Conservation (phyloP, 148 eudicot species). For the Rheum nobile region DNA sequence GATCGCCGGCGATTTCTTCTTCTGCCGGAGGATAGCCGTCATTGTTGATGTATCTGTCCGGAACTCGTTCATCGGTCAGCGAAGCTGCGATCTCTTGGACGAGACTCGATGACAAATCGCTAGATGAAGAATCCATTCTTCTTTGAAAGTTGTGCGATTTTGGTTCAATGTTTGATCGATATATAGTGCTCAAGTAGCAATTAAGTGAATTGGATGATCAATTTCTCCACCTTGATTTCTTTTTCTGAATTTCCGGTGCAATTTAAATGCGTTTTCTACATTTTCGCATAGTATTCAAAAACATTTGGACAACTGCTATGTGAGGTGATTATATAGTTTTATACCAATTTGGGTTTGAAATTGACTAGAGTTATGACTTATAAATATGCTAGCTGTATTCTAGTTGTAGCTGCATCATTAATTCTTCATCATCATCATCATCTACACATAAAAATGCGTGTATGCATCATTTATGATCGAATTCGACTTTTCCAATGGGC, state of each 20-base stretch:
- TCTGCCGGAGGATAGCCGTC: background rate
- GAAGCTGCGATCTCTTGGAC: constrained; percentile 4
- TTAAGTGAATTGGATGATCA: background rate
- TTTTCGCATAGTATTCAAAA: too few relatives aligned
- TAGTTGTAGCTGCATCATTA: background rate
- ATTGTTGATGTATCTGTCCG: background rate
- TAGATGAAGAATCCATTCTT: too few relatives aligned
- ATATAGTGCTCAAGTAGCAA: too few relatives aligned
- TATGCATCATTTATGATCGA: background rate
- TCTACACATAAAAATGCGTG: background rate
- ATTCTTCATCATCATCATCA: background rate
- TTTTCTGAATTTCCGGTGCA: background rate
- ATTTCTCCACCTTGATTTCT: background rate
- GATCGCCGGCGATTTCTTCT: background rate
- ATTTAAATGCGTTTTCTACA: too few relatives aligned
- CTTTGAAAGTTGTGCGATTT: too few relatives aligned
- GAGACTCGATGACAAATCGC: background rate
- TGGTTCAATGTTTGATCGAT: too few relatives aligned
- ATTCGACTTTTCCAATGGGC: background rate
- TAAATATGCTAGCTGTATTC: background rate
- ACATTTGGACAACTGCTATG: background rate
- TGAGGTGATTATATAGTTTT: background rate
- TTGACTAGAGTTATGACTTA: background rate
- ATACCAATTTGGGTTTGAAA: background rate
- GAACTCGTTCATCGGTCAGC: background rate